Evolutionary conservation across 768 basidiomycete species (phyloP).

Genomic region (Brasilioporus rufonigricans): DNA sequence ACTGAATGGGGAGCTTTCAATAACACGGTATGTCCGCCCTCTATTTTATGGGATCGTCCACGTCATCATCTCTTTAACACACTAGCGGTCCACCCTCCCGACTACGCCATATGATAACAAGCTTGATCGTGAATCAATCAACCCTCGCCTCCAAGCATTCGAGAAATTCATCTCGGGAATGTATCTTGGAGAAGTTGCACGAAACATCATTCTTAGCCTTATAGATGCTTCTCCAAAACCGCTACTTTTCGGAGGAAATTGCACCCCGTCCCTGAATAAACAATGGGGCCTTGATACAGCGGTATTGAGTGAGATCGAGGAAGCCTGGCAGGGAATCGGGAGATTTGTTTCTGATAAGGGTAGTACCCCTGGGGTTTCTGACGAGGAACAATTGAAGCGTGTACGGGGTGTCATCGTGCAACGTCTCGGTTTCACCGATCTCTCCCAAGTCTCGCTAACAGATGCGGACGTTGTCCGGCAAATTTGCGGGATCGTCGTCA

Average conservation of each 20-base stretch:
- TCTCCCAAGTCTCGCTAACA: constrained; percentile 49
- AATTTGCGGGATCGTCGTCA: constrained; percentile 74
- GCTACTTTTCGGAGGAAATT: constrained; percentile 78
- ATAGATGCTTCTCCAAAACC: constrained; percentile 72
- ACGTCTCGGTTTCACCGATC: constrained; percentile 54
- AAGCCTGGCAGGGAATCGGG: constrained; percentile 59
- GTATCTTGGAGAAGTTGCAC: constrained; percentile 95
- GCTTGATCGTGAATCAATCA: constrained; percentile 91
- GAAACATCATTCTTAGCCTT: constrained; percentile 80
- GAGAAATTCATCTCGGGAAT: constrained; percentile 99
- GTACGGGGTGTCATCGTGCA: constrained; percentile 62
- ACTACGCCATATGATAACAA: constrained; percentile 89
- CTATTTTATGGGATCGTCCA: not conserved
- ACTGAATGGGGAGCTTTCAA: constrained; percentile 99
- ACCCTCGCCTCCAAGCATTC: constrained; percentile 88
- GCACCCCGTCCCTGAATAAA: constrained; percentile 68
- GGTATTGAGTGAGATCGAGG: constrained; percentile 82
- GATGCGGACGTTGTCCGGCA: constrained; percentile 81
- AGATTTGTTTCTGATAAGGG: constrained; percentile 27
- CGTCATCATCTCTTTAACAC: constrained; percentile 1
- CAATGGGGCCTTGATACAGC: constrained; percentile 97
- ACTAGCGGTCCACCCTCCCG: constrained; percentile 77
- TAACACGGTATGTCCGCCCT: constrained; percentile 64
- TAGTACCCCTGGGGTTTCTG: not conserved
- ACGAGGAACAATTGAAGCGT: constrained; percentile 42